Evolutionary conservation across 2,329 filamentous ascomycete genomes (phyloP).

Genomic region (Byssoonygena ceratinophila): DNA sequence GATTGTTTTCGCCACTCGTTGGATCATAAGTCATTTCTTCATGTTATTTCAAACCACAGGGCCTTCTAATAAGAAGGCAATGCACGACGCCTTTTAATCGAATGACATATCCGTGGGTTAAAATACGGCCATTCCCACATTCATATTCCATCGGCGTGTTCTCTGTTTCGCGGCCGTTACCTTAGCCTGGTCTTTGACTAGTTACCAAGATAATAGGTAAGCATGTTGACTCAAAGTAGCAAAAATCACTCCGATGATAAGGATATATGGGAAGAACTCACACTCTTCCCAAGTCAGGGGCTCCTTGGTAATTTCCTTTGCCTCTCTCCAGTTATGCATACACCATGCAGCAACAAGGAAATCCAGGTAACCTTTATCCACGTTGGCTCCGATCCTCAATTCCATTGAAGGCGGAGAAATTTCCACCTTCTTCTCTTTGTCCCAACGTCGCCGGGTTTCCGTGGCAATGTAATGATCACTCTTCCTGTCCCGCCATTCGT

Average conservation of each 20-base stretch:
- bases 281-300: conserved; percentile 17
- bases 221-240: neutral
- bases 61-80: neutral
- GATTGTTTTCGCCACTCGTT: neutral
- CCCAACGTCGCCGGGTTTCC: conserved; percentile 16
- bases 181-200: conserved; percentile 14
- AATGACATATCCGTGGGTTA: neutral
- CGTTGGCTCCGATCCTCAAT: conserved; percentile 12
- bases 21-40: neutral
- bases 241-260: neutral
- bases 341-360: conserved; percentile 18
- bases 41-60: neutral
- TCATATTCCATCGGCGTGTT: neutral
- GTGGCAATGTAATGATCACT: conserved; percentile 13
- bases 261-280: conserved; percentile 6
- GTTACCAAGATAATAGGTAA: neutral
- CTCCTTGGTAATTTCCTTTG: conserved; percentile 17
- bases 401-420: conserved; percentile 13
- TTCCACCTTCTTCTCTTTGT: conserved; percentile 14
- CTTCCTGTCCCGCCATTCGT: conserved; percentile 16
- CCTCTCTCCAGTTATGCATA: conserved; percentile 19
- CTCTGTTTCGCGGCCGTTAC: conserved; percentile 8
- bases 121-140: neutral
- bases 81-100: neutral
- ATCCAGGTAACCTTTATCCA: conserved; percentile 15